phyloP scores from a whole-genome alignment of 2,329 filamentous ascomycete genomes.

The Emmonsiellopsis sp. region DNA sequence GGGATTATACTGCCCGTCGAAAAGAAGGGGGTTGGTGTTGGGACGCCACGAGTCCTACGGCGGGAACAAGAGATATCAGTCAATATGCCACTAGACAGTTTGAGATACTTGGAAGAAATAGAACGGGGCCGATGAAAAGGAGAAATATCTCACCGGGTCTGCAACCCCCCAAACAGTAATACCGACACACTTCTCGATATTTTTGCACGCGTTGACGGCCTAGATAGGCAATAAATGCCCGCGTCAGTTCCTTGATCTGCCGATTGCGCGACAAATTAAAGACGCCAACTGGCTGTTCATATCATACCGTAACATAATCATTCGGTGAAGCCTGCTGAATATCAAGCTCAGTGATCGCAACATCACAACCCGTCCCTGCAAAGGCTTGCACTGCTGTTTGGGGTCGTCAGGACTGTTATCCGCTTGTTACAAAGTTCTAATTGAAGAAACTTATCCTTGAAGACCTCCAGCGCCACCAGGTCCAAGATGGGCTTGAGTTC shows the following conservation, averaged over 20 bases:
- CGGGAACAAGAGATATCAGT: too few species aligned
- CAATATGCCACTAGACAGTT: too few species aligned
- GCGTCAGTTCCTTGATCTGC: too few species aligned
- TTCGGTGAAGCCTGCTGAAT: constrained; percentile 48
- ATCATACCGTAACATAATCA: constrained; percentile 49
- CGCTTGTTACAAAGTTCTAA: too few species aligned
- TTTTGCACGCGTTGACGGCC: constrained; percentile 48
- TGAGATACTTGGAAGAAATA: too few species aligned
- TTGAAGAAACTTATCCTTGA: too few species aligned
- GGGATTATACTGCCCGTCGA: constrained; percentile 31
- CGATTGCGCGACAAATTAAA: too few species aligned
- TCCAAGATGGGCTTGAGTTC: constrained; percentile 49
- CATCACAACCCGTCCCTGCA: constrained; percentile 44
- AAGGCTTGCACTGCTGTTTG: constrained; percentile 48
- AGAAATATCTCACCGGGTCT: too few species aligned
- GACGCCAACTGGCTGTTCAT: too few species aligned
- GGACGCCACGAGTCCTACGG: constrained; percentile 33
- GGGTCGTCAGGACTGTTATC: too few species aligned
- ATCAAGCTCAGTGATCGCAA: constrained; percentile 61
- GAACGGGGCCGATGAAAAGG: too few species aligned
- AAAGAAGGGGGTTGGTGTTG: constrained; percentile 30
- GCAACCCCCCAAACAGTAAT: constrained; percentile 54
- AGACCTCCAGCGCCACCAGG: constrained; percentile 19
- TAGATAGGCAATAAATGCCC: too few species aligned
- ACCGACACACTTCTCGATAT: constrained; percentile 52